Percentiles rank a stretch among this genome's conserved stretches.
Conservation (phyloP, 768 basidiomycete genomes). For the Trametes sanguinea region DNA sequence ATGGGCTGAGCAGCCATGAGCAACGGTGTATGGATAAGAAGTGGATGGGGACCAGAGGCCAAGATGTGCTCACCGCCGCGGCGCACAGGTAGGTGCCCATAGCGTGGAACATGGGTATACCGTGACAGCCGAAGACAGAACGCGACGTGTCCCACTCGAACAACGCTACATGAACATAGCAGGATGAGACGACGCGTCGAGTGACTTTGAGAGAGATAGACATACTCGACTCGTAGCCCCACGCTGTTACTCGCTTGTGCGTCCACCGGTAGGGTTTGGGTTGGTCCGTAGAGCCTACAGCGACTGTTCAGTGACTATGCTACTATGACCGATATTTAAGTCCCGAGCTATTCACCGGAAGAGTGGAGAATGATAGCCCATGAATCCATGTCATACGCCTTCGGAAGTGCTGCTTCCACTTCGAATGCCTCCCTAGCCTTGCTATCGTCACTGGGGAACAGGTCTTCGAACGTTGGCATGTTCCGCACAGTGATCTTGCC, state of each 20-base stretch:
- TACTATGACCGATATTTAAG: background rate
- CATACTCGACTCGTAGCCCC: conserved; percentile 8
- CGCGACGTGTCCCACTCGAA: background rate
- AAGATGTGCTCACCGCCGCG: background rate
- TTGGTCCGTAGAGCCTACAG: conserved; percentile 27
- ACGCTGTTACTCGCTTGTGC: conserved; percentile 14
- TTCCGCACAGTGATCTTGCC: conserved; percentile 1
- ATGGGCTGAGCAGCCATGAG: background rate
- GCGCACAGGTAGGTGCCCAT: conserved; percentile 11
- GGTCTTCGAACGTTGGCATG: conserved; percentile 1
- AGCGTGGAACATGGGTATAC: conserved; percentile 18
- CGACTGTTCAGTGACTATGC: background rate
- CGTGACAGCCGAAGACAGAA: conserved; percentile 10
- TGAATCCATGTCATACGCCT: background rate
- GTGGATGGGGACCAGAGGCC: background rate
- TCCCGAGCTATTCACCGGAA: background rate
- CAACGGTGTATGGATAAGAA: background rate
- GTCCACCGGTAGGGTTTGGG: conserved; percentile 30
- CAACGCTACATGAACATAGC: background rate
- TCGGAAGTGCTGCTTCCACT: background rate
- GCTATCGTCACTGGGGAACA: background rate
- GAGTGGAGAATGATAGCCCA: conserved; percentile 11
- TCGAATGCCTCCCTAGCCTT: background rate
- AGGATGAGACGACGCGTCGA: too few relatives aligned
- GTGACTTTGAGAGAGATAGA: background rate